Evolutionary conservation across 805 yeast genomes (phyloP), one percentile per base, ranked within the genome.

Genomic region (Suhomyces canberraensis): DNA sequence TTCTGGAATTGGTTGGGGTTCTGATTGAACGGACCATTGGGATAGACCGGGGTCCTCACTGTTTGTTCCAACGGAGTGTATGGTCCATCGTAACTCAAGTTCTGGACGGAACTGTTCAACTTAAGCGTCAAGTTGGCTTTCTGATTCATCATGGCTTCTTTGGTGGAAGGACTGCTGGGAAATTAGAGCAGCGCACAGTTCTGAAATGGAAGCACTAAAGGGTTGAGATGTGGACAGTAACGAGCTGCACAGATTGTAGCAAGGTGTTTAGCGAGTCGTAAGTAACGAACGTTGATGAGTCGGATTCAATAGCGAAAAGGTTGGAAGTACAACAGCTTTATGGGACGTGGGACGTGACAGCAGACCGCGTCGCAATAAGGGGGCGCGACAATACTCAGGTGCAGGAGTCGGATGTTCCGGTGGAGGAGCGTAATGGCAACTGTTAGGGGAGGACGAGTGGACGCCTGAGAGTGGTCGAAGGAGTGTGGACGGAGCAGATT

Each of bases 21-120:
- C 6, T 26, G 18, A 22, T 29, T 34, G 18, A 8, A 8, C 8
- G 8, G 29, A 11, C 13, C 11, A 6, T 33, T 36, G 46, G 63
- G 58, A 11, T 54, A 53, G 17, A 61, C 40, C 3, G 73, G 73
- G 5, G 73, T 68, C 28, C 45, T 53, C 28, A 66, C 48, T 0
- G 73, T 68, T 44, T 66, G 73, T 24, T 68, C 74, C 31, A 64
- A 49, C n/a, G 74, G 74, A 3, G 74, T 68, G 44, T 50, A 63
- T n/a, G 73, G 73, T 7, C 50, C 58, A 8, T 42, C 29, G 13
- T 48, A 52, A 15, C 33, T 32, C 26, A 54, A 37, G 35, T 54
- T 48, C 16, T 49, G 48, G 31, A 58, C 48, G 15, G 63, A 46
- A 43, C 59, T 56, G 52, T 58, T 63, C 17, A 64, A 45, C 43